Evolutionary conservation across 768 basidiomycete species (phyloP).

Genomic region (Pisolithus orientalis): DNA sequence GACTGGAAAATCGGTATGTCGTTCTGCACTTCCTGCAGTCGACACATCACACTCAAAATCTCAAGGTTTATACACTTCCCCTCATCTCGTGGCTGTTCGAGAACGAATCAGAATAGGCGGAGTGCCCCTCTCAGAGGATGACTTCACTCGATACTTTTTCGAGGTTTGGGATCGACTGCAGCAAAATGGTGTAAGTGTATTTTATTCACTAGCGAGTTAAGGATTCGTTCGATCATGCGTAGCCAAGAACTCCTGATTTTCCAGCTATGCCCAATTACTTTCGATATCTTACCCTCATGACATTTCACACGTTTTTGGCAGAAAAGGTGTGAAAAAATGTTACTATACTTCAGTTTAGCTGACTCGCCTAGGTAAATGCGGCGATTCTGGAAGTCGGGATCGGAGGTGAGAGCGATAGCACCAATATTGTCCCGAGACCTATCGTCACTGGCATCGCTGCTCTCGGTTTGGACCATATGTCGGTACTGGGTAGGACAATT

Average conservation of each 20-base stretch:
- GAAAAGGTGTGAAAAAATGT: conserved; percentile 40
- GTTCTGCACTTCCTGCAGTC: neutral
- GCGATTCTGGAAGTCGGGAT: conserved; percentile 96
- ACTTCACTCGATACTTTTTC: conserved; percentile 90
- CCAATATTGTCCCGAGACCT: conserved; percentile 90
- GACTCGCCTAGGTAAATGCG: conserved; percentile 55
- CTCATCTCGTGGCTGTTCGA: conserved; percentile 93
- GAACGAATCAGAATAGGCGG: conserved; percentile 96
- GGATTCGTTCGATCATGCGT: conserved; percentile 23
- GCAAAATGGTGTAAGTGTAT: conserved; percentile 50
- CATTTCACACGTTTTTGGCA: conserved; percentile 82
- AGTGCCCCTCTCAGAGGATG: conserved; percentile 79
- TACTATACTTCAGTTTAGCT: neutral
- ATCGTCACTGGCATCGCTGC: conserved; percentile 87
- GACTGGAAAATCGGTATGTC: conserved; percentile 74
- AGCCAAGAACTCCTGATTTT: conserved; percentile 41
- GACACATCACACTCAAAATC: neutral
- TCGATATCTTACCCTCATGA: conserved; percentile 86
- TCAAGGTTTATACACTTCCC: conserved; percentile 90
- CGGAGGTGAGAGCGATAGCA: conserved; percentile 90
- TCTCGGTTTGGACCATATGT: conserved; percentile 88
- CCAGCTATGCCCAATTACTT: conserved; percentile 87
- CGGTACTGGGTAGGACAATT: conserved; percentile 82
- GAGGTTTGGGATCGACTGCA: conserved; percentile 90
- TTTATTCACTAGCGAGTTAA: neutral